phyloP scores from a whole-genome alignment of 257 asterid species.

The Primulina tabacum region DNA sequence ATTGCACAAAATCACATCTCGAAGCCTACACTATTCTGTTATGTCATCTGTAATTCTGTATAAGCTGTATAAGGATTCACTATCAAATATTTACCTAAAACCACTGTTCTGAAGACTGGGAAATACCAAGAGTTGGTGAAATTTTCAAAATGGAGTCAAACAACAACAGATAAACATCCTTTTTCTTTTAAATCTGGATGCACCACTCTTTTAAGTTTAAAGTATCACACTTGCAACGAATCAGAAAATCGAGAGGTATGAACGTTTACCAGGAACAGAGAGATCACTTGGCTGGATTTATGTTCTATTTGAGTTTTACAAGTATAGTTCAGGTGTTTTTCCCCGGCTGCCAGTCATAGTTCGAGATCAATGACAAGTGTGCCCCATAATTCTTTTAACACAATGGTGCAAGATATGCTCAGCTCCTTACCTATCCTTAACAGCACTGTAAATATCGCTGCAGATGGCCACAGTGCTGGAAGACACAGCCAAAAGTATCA shows the following conservation, averaged over 20 bases:
- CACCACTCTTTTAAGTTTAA: background rate
- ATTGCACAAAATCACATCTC: background rate
- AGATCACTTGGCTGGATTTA: background rate
- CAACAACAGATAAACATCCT: background rate
- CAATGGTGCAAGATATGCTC: conserved; percentile 22
- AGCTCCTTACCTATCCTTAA: conserved; percentile 34
- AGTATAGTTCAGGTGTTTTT: background rate
- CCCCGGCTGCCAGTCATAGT: background rate
- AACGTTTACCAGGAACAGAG: background rate
- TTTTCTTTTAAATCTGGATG: background rate
- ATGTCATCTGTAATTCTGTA: background rate
- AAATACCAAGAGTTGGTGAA: background rate
- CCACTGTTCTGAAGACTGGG: background rate
- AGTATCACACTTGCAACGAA: background rate
- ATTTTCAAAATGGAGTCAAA: background rate
- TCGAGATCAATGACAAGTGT: conserved; percentile 8
- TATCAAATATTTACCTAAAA: background rate
- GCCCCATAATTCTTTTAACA: conserved; percentile 5
- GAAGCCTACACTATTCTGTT: background rate
- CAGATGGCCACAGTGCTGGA: conserved; percentile 85
- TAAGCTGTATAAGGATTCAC: background rate
- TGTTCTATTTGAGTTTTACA: background rate
- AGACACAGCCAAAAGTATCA: conserved; percentile 73
- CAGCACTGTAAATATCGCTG: conserved; percentile 70
- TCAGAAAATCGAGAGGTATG: background rate